Conservation (phyloP, 2,329 filamentous ascomycete species). For the Fusarium sp. region DNA sequence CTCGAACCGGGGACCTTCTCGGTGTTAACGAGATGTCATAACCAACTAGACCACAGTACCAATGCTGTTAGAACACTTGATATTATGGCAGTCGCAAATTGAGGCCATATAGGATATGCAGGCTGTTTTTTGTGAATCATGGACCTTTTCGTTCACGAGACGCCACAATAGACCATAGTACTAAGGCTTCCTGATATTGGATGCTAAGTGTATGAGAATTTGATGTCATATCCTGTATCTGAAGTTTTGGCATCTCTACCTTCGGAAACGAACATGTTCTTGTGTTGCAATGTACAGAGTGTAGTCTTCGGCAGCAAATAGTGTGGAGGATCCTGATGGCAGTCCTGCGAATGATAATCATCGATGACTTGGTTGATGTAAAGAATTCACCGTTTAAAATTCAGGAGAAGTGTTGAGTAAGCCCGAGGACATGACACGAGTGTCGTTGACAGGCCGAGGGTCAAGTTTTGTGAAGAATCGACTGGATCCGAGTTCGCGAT, state of each 20-base stretch:
- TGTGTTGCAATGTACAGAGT: not conserved
- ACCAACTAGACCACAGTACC: slow-evolving; percentile 32
- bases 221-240: too few species aligned
- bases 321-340: not conserved
- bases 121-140: too few species aligned
- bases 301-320: not conserved
- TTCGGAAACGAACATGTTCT: too few species aligned
- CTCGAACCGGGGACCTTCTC: slow-evolving; percentile 31
- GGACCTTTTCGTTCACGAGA: too few species aligned
- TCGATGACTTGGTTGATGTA: too few species aligned
- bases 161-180: too few species aligned
- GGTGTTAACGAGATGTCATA: slow-evolving; percentile 34
- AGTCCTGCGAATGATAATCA: not conserved
- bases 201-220: too few species aligned
- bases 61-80: not conserved
- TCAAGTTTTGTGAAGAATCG: not conserved
- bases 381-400: too few species aligned
- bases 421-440: not conserved
- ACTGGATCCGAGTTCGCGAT: not conserved
- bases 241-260: too few species aligned
- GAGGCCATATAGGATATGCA: too few species aligned
- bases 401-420: not conserved
- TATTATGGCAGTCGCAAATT: too few species aligned
- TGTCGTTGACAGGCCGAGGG: not conserved
- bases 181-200: too few species aligned